Conservation (phyloP, 441 rosid species). For the Populus hybrid region DNA sequence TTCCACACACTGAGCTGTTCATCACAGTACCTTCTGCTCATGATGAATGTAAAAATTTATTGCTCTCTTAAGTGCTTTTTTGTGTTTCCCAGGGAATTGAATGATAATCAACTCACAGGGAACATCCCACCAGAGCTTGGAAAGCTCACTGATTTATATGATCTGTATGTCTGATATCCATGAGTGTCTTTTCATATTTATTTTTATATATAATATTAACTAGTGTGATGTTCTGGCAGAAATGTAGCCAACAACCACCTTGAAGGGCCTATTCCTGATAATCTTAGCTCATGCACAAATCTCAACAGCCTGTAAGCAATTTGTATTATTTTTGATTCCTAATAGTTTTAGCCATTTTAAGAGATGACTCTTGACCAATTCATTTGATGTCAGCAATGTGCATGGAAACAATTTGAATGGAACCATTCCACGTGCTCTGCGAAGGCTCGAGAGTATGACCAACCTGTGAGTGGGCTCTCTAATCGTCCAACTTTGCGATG, state of each 20-base stretch:
- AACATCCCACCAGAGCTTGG: conserved; percentile 85
- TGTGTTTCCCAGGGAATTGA: conserved; percentile 66
- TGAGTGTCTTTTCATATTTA: conserved; percentile 1
- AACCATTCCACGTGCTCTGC: conserved; percentile 69
- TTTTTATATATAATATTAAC: not conserved
- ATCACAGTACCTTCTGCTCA: not conserved
- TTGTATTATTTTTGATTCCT: not conserved
- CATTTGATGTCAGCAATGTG: conserved; percentile 52
- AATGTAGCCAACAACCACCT: conserved; percentile 79
- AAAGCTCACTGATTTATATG: conserved; percentile 86
- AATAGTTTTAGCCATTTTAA: not conserved
- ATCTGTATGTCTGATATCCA: conserved; percentile 51
- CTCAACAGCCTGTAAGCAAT: conserved; percentile 79
- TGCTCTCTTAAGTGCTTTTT: conserved; percentile 9
- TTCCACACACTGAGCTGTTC: no score
- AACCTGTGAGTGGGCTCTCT: conserved; percentile 56
- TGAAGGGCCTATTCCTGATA: conserved; percentile 80
- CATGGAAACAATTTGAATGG: conserved; percentile 81
- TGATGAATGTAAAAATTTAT: not conserved
- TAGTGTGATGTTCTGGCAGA: conserved; percentile 34
- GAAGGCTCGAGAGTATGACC: conserved; percentile 86
- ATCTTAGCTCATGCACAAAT: conserved; percentile 83
- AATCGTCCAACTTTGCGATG: not conserved
- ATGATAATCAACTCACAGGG: conserved; percentile 70
- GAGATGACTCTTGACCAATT: conserved; percentile 9